These are phyloP conservation scores for apple (Malus domestica) DNA, from an alignment of 306 rosid species.

Conservation along the genomic window ASM211411v1 NC_041796.1:550001-550500, in stretches of 20 bases:
- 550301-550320: slow-evolving; percentile 16
- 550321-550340: slow-evolving; percentile 7
- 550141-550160: slow-evolving; percentile 25
- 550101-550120: slow-evolving; percentile 42
- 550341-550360: slow-evolving; percentile 1
- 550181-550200: slow-evolving; percentile 12
- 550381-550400: slow-evolving; percentile 26
- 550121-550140: slow-evolving; percentile 26
- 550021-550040: slow-evolving; percentile 5
- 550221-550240: background rate
- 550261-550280: slow-evolving; percentile 8
- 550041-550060: slow-evolving; percentile 31
- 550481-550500: slow-evolving; percentile 34
- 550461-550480: slow-evolving; percentile 31
- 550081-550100: slow-evolving; percentile 27
- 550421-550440: slow-evolving; percentile 29
- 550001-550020: slow-evolving; percentile 17
- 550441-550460: slow-evolving; percentile 33
- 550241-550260: slow-evolving; percentile 9
- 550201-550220: slow-evolving; percentile 7
- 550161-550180: slow-evolving; percentile 10
- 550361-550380: slow-evolving; percentile 12
- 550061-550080: slow-evolving; percentile 19
- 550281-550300: slow-evolving; percentile 18
- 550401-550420: slow-evolving; percentile 33